Base-by-base conservation (phyloP, 139 green algal species). In the Tetratostichococcus sp. region DNA sequence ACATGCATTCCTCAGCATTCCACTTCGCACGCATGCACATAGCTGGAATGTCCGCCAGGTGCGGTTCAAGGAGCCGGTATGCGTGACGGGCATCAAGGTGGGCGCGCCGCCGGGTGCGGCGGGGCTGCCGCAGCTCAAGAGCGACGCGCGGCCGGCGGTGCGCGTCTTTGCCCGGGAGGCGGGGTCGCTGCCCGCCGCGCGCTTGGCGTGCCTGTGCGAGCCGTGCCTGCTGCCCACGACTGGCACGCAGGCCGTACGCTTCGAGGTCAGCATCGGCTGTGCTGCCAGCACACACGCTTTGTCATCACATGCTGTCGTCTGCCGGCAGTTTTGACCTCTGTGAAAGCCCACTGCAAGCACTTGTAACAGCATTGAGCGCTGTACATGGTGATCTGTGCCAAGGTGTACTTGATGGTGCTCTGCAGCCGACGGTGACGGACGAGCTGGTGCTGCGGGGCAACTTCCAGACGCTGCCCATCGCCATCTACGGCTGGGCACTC, bases 381-480 rank as follows among this genome's bases (percentile, higher is more conserved):
- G 21, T 21, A 39, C 26, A 26, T 71, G 30, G 23, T 30, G 31
- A 71, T 14, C 5, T 19, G 4, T 73, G 35, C n/a, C n/a, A n/a
- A n/a, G n/a, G n/a, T 50, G 8, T 50, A 11, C 39, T 11, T 50
- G 39, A 50, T 21, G 6, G 39, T 50, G 39, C 6, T 50, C 39
- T 78, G 35, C 76, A 86, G 73, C 84, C 84, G 16, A 86, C 87
- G 21, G 71, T 88, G 21, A 91, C 85, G 0, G 82, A 89, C 30
- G 77, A 86, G 6, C 79, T 93, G 58, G 76, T 92, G 21, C 71
- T 95, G 42, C 69, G 83, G 0, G 84, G 84, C 5, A 28, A 39
- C 22, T 89, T 82, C 71, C 83, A 89, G 66, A 89, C 83, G 22
- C 74, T 86, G 30, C 84, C 84, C 4, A 30, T 89, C 21, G 69